phyloP scores from a whole-genome alignment of 108 stramenopile genomes.

The Pseudonitzschia multiseries region DNA sequence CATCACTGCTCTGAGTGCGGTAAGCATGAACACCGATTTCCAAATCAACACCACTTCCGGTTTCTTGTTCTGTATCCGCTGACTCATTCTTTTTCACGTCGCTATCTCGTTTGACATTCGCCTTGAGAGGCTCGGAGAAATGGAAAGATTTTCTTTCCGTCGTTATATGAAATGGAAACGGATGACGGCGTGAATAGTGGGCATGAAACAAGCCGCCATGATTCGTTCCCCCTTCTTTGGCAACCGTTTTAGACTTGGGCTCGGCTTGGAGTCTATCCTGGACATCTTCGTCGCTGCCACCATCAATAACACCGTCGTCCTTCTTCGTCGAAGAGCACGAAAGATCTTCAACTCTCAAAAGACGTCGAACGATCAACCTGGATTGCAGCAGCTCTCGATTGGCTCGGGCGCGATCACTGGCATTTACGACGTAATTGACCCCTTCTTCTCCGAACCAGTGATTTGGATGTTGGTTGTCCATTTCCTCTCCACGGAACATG shows the following conservation, averaged over 20 bases:
- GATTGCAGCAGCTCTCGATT: slow-evolving; percentile 12
- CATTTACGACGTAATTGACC: background rate
- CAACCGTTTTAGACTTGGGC: background rate
- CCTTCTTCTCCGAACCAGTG: background rate
- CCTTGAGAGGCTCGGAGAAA: slow-evolving; percentile 22
- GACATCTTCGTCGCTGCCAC: background rate
- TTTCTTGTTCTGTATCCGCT: background rate
- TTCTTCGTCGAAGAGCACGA: background rate
- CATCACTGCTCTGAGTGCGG: background rate
- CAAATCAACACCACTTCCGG: background rate
- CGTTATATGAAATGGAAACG: slow-evolving; percentile 17
- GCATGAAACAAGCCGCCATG: background rate
- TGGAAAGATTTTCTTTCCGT: slow-evolving; percentile 18
- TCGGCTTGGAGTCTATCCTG: background rate
- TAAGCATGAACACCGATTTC: background rate
- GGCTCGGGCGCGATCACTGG: background rate
- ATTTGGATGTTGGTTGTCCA: background rate
- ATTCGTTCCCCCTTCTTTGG: background rate
- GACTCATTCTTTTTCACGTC: background rate
- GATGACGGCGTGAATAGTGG: slow-evolving; percentile 2
- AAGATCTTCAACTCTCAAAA: slow-evolving; percentile 1
- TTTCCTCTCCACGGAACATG: slow-evolving; percentile 3
- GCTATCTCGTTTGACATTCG: slow-evolving; percentile 12
- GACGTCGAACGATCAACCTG: slow-evolving; percentile 21
- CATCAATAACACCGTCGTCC: background rate